Evolutionary conservation across 2,329 filamentous ascomycete genomes (phyloP).

Genomic region (Colletotrichum sp.): DNA sequence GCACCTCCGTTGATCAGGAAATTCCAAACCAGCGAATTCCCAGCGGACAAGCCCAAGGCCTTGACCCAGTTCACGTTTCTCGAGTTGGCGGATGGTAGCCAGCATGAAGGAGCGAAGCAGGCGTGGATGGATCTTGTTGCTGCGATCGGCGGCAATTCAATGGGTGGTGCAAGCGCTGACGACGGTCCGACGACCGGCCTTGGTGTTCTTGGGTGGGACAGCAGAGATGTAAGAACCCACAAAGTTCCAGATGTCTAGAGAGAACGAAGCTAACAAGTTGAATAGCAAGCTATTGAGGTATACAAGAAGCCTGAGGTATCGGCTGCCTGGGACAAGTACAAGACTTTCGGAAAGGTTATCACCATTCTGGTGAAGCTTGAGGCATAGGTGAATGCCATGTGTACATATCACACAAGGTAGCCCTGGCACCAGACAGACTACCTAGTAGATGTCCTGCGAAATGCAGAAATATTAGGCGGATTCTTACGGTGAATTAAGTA

Average conservation of each 20-base stretch:
- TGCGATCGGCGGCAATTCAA: not conserved
- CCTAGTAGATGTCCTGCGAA: not conserved
- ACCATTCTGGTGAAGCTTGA: conserved; percentile 9
- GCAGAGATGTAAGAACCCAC: not conserved
- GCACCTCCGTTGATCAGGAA: not conserved
- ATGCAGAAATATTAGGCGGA: not conserved
- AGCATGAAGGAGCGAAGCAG: conserved; percentile 6
- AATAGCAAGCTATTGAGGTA: not conserved
- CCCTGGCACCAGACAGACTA: not conserved
- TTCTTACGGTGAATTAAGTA: not conserved
- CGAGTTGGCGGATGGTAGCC: not conserved
- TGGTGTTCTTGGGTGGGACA: conserved; percentile 14
- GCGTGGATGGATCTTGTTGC: conserved; percentile 7
- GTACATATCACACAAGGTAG: no score
- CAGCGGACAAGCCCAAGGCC: not conserved
- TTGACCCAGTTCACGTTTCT: conserved; percentile 1
- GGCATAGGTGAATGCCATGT: not conserved
- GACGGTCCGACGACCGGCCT: not conserved
- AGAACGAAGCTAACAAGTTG: not conserved
- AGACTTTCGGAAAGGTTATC: not conserved
- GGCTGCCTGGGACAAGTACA: not conserved
- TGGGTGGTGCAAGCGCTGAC: not conserved
- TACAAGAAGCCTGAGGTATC: conserved; percentile 14
- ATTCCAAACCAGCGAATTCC: conserved; percentile 1
- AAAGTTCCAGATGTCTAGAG: not conserved